Evolutionary conservation across 208 protist genomes (phyloP), one percentile per base, ranked within the genome.

Genomic region (Naegleria fowleri): DNA sequence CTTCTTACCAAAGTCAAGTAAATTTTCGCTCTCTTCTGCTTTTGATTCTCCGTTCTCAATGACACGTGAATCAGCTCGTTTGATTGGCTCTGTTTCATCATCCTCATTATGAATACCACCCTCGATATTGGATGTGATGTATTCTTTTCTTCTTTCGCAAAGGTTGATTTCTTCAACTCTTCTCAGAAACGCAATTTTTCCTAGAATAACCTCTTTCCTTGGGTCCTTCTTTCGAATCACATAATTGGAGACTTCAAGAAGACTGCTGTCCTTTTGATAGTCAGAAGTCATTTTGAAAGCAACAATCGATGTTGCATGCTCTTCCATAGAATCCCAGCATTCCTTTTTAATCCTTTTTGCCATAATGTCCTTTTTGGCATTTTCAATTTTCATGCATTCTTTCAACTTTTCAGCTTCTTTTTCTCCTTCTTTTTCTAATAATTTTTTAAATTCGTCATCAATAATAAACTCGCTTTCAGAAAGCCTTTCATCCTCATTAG

Each of bases 241-340:
- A 92, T 96, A 98, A 92, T 97, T 98, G 92, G 96, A 93, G 91
- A 93, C 92, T 16, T 89, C 93, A 9, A 48, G 40, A 38, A 86
- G n/a, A 25, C 1, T 40, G 11, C 16, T n/a, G 9, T 43, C 40
- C 15, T 43, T 86, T 38, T 43, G 13, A 29, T 51, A 22, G 16
- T 86, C 39, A 2, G 83, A 40, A 43, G 41, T 25, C 25, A 39
- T 39, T 6, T 88, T 58, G 83, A 98, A 90, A 43, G 94, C 95
- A 43, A 93, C 90, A 58, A 97, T 91, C 86, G 96, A 96, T 59
- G 93, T 93, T 6, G 93, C 92, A 36, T 67, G 90, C 48, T 96
- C 93, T 67, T 97, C 95, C 96, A 97, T 98, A 59, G 94, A 91
- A 40, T 96, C 95, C 91, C 94, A 97, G 92, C 96, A 97, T 75